Base-by-base conservation (phyloP, 2,329 filamentous ascomycete species). In the Clonostachys sp. region DNA sequence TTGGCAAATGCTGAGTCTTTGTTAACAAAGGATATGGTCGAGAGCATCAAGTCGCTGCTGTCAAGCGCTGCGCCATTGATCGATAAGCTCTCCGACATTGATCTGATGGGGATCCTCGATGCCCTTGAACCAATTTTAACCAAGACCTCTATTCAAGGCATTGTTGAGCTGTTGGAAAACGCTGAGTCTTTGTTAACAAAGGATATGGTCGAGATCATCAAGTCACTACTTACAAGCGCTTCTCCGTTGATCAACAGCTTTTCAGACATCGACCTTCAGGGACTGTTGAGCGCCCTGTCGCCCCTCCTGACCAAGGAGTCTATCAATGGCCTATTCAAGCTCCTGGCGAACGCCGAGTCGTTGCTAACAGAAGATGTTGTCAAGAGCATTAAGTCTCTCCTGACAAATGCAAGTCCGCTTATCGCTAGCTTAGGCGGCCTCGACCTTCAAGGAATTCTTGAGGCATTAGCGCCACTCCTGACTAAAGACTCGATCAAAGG, bases 81-180 rank as follows among this genome's bases (percentile, higher is more conserved):
- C 18, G 48, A 57, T 12, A 49, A 45, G 12, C 43, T 61, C 8
- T 52, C 60, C 51, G 60, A 64, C 43, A 51, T 67, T 16, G 59
- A 67, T 34, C 52, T 67, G 1, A 42, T 59, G 9, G 56, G 58
- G 2, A 47, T 66, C 1, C 34, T 67, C 0, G 50, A 57, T 1
- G 51, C 63, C 3, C 42, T 66, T 0, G 48, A 52, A 9, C 63
- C 64, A 1, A 46, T 67, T 2, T 57, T 67, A 1, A 65, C 61
- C 1, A 56, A 55, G 38, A 56, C 64, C 2, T 60, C 59, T 0
- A 53, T 66, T 33, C 54, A 62, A 2, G 59, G 62, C 6, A 51
- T 66, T 14, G 52, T 69, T 8, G 61, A 60, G 10, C 49, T 70
- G 1, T 55, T 69, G 6, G 57, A 61, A 6, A 60, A 69, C 34